Conservation (phyloP, 192 early-diverging fungal species). For the Coemansia reversa region DNA sequence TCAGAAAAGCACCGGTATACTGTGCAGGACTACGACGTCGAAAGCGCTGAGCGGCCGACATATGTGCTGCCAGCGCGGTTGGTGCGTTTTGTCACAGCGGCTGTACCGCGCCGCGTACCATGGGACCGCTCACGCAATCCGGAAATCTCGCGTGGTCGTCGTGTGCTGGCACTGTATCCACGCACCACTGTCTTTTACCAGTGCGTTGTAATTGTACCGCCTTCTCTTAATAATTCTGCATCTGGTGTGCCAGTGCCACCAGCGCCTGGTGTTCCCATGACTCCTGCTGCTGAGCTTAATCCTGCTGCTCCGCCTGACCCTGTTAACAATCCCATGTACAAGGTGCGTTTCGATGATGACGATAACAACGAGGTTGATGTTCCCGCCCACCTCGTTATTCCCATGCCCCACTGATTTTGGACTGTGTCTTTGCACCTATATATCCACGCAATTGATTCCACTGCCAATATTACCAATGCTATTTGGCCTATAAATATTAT, state of each 20-base stretch:
- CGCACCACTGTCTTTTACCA: constrained; percentile 48
- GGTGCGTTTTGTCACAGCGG: constrained; percentile 31
- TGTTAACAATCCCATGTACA: constrained; percentile 38
- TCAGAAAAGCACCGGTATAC: constrained; percentile 43
- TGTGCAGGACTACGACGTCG: constrained; percentile 46
- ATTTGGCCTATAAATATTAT: too few species aligned
- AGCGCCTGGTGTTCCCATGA: constrained; percentile 12
- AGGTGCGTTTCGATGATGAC: constrained; percentile 51
- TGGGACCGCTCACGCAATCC: constrained; percentile 40
- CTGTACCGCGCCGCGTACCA: constrained; percentile 16
- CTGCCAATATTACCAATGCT: too few species aligned
- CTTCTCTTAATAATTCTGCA: constrained; percentile 21
- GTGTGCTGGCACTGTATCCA: constrained; percentile 49
- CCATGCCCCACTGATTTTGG: not conserved
- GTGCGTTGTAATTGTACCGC: constrained; percentile 36
- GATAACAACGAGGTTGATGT: constrained; percentile 40
- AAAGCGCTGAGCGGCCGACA: constrained; percentile 35
- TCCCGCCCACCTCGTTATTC: constrained; percentile 46
- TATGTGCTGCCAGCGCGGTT: constrained; percentile 36
- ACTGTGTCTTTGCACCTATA: too few species aligned
- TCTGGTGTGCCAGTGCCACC: constrained; percentile 5
- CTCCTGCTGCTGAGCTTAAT: constrained; percentile 2
- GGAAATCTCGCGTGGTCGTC: constrained; percentile 34
- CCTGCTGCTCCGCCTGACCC: constrained; percentile 18
- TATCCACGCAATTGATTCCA: too few species aligned